These are phyloP conservation scores for Exophiala sp. DNA, from an alignment of 2,329 filamentous ascomycete genomes.

Conservation along the genomic window DNA sequence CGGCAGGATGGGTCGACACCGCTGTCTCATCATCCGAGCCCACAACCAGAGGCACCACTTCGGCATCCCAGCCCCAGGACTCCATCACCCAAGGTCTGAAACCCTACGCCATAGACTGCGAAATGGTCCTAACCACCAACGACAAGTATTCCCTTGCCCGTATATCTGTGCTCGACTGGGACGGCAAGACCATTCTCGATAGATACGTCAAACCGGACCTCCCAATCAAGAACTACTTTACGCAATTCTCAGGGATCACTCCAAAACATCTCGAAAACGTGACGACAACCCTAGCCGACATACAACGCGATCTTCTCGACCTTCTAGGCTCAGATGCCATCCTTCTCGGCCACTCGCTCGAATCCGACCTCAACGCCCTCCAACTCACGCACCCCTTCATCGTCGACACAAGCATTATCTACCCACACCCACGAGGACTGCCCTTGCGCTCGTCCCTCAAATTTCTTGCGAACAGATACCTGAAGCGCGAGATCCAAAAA, in stretches of 20 bases:
- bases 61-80: conserved; percentile 8
- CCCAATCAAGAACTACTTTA: conserved; percentile 90
- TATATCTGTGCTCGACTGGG: conserved; percentile 81
- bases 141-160: conserved; percentile 80
- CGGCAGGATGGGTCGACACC: conserved; percentile 78
- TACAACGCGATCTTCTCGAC: conserved; percentile 71
- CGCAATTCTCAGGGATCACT: conserved; percentile 88
- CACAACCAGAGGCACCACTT: not conserved
- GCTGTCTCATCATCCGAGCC: conserved; percentile 60
- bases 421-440: conserved; percentile 82
- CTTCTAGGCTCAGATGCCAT: conserved; percentile 56
- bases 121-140: conserved; percentile 90
- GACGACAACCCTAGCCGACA: conserved; percentile 77
- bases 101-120: conserved; percentile 83
- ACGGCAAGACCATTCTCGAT: conserved; percentile 76
- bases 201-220: conserved; percentile 86
- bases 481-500: conserved; percentile 84
- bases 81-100: conserved; percentile 71
- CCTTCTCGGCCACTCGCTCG: conserved; percentile 47
- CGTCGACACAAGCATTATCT: conserved; percentile 85
- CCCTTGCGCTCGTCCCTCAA: conserved; percentile 61
- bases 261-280: conserved; percentile 75
- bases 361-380: conserved; percentile 67
- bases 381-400: conserved; percentile 88
- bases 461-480: conserved; percentile 47